Evolutionary conservation across 371 early-diverging fungal genomes (phyloP).

Genomic region (Mucor plumbeus): DNA sequence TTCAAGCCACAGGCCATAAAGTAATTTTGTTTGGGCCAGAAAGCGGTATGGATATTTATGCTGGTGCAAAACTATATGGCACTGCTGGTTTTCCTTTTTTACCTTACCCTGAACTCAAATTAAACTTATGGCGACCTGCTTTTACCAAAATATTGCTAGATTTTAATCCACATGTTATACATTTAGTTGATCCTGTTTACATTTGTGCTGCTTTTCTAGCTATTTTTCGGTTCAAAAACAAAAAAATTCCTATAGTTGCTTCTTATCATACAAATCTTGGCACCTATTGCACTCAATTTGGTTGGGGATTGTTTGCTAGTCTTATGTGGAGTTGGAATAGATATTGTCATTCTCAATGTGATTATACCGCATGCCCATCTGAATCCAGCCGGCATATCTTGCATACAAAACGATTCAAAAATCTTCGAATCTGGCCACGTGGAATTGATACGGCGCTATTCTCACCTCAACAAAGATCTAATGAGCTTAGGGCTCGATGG

Average conservation of each 20-base stretch:
- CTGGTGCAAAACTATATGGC: constrained; percentile 46
- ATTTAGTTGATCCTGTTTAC: constrained; percentile 57
- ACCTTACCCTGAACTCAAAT: constrained; percentile 53
- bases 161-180: constrained; percentile 53
- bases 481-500: constrained; percentile 37
- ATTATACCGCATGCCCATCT: constrained; percentile 45
- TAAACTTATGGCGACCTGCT: constrained; percentile 49
- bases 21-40: constrained; percentile 53
- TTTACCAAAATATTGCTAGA: constrained; percentile 39
- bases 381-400: constrained; percentile 40
- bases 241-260: constrained; percentile 42
- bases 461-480: constrained; percentile 37
- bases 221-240: constrained; percentile 10
- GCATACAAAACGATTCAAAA: constrained; percentile 36
- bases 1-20: constrained; percentile 37
- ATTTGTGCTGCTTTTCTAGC: constrained; percentile 42
- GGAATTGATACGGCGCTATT: constrained; percentile 45
- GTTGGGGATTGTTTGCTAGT: constrained; percentile 40
- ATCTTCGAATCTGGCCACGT: constrained; percentile 48
- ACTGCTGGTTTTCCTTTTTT: constrained; percentile 51
- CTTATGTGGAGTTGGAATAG: constrained; percentile 58
- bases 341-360: constrained; percentile 46
- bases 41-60: constrained; percentile 39
- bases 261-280: constrained; percentile 59
- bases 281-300: constrained; percentile 51